Base-by-base conservation (phyloP, 2,329 filamentous ascomycete genomes). In the Metarhizium album region DNA sequence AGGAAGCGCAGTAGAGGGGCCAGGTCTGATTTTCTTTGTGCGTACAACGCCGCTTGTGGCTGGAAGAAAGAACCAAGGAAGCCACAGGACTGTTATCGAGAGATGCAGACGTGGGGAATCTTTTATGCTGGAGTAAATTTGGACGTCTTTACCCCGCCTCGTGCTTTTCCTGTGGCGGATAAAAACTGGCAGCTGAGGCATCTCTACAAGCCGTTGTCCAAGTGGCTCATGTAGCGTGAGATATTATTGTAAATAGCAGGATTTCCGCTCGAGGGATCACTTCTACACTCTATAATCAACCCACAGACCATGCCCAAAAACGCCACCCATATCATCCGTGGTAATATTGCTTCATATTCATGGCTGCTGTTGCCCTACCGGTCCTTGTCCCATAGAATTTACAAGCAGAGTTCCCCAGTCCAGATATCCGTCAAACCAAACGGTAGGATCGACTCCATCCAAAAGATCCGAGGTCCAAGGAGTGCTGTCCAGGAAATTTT, bases 351-450 rank as follows among this genome's bases (percentile, higher is more conserved):
- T 42, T 38, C 48, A 50, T 18, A 27, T 18, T 31, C 38, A 45
- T 35, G 43, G 31, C 18, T 33, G 31, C 18, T 33, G 45, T 27
- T 60, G 55, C 33, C 63, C 61, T 20, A 59, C 29, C 1, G 58
- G 22, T 55, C 0, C 52, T 38, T 47, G 46, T 9, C 60, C 60
- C 59, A 62, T 60, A 0, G 61, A 62, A 33, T 62, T 67, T 64
- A 66, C 64, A 0, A 63, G 55, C 0, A 66, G 56, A 0, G 64
- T 56, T 1, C 62, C 61, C 66, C 66, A 68, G 16, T 68, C 66
- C 2, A 67, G 42, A 33, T 67, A 64, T 0, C 64, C 64, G 23
- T 68, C 66, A 37, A 67, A 65, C 63, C 63, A 68, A 3, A 67
- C 47, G 0, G 59, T 63, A 0, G 66, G 65, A 5, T 68, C 65